Evolutionary conservation across 176 grass and related monocot genomes (phyloP), one percentile per base, ranked within the genome.

Genomic region (Musa schizocarpa): DNA sequence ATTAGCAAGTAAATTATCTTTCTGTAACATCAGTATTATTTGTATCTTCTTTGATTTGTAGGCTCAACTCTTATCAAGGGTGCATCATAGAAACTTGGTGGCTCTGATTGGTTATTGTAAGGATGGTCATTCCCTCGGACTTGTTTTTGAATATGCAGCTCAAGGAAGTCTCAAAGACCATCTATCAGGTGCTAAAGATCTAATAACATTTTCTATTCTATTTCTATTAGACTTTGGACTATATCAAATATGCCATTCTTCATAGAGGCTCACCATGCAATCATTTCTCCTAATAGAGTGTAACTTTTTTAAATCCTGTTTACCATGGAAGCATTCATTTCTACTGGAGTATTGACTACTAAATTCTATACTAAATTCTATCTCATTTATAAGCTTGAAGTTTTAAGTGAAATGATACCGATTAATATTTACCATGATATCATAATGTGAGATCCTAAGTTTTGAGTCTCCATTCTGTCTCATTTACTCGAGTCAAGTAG

Each of bases 41-140:
- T 6, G 1, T 19, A 10, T 51, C 9, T 20, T 8, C n/a, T 65
- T 10, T 19, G 20, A 70, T 50, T 21, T 70, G 25, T 50, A 70
- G 68, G 68, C 68, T 2, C 29, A 70, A 70, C 68, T 70, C 14
- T 51, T 70, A n/a, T 70, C 43, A 50, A 70, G 43, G 43, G 68
- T 70, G 68, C 68, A 70, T 10, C 68, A 70, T 20, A 70, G 68
- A 70, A 70, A 70, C 68, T 70, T 70, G 68, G 68, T 70, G 68
- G n/a, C 68, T 50, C 50, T 70, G 68, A 19, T 70, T 70, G 68
- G 68, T 70, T 70, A 50, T 14, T 70, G 68, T 50, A 70, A 70
- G 7, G 68, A 70, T 50, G 68, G 34, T 9, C 9, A 19, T 51
- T 70, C 68, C 68, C 68, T 70, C 11, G 68, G 68, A 50, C 68